A percentile compares a stretch with the other conserved stretches of the same genome.
Evolutionary conservation across 305 asterid species (phyloP).

Genomic region (Monarda citriodora): DNA sequence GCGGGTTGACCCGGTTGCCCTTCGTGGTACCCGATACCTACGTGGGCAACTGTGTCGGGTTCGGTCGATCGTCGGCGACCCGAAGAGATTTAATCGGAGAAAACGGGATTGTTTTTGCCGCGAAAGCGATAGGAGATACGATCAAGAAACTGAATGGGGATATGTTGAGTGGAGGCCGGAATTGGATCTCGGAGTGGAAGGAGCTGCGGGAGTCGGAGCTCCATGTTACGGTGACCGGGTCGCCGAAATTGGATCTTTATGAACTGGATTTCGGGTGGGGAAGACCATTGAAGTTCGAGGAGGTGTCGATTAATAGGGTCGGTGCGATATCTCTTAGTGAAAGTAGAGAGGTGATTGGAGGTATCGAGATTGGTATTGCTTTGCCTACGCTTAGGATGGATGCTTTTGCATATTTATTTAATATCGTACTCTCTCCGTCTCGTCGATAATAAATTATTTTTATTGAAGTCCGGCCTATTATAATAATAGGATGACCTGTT

Average conservation of each 20-base stretch:
- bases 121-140: conserved; percentile 36
- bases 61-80: conserved; percentile 28
- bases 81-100: conserved; percentile 29
- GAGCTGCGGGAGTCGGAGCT: conserved; percentile 27
- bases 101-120: conserved; percentile 38
- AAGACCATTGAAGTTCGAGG: conserved; percentile 33
- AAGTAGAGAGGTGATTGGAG: conserved; percentile 30
- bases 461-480: no score
- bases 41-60: conserved; percentile 52
- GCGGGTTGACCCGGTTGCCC: conserved; percentile 42
- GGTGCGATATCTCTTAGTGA: conserved; percentile 32
- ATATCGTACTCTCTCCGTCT: no score
- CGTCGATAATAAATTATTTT: no score
- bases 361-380: conserved; percentile 37
- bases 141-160: conserved; percentile 35
- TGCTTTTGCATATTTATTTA: conserved; percentile 11
- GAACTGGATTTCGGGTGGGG: conserved; percentile 56
- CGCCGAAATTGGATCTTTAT: conserved; percentile 36
- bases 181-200: conserved; percentile 41
- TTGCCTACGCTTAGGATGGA: conserved; percentile 23
- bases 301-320: conserved; percentile 25
- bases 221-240: conserved; percentile 35
- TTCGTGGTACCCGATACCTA: conserved; percentile 31
- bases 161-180: conserved; percentile 23
- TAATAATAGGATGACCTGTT: no score